A percentile compares a stretch with the other conserved stretches of the same genome.
Evolutionary conservation across 1,284 basidiomycete species (phyloP).

Genomic region (Uromyces viciae-fabae): DNA sequence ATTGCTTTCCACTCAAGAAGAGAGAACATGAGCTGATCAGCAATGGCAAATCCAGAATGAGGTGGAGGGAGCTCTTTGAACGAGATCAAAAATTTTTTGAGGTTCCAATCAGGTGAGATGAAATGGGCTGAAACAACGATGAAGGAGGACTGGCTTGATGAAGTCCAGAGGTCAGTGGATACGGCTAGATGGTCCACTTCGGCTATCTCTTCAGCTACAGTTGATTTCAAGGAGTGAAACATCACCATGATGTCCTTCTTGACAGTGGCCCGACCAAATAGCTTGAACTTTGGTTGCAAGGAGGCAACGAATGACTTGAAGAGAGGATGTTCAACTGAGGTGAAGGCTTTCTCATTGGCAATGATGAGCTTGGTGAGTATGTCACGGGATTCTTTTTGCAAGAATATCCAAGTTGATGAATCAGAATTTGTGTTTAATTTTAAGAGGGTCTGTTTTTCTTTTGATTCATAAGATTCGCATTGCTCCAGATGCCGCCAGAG

Average conservation of each 20-base stretch:
- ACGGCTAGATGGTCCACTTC: not conserved
- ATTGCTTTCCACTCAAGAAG: not conserved
- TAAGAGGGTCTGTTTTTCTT: not conserved
- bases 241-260: not conserved
- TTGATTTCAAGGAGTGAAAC: not conserved
- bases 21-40: not conserved
- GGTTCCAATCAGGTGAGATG: not conserved
- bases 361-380: not conserved
- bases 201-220: not conserved
- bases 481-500: not conserved
- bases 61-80: not conserved
- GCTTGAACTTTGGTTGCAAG: constrained; percentile 2
- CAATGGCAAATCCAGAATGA: not conserved
- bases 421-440: not conserved
- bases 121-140: not conserved
- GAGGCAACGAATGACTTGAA: not conserved
- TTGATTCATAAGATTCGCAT: not conserved
- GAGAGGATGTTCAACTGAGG: not conserved
- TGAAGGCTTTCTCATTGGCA: not conserved
- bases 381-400: not conserved
- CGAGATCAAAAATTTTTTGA: not conserved
- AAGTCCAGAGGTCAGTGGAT: not conserved
- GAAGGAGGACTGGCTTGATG: not conserved
- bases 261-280: not conserved
- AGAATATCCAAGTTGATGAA: not conserved